Base-by-base conservation (phyloP, 192 early-diverging fungal genomes). In the Backusella luteola region DNA sequence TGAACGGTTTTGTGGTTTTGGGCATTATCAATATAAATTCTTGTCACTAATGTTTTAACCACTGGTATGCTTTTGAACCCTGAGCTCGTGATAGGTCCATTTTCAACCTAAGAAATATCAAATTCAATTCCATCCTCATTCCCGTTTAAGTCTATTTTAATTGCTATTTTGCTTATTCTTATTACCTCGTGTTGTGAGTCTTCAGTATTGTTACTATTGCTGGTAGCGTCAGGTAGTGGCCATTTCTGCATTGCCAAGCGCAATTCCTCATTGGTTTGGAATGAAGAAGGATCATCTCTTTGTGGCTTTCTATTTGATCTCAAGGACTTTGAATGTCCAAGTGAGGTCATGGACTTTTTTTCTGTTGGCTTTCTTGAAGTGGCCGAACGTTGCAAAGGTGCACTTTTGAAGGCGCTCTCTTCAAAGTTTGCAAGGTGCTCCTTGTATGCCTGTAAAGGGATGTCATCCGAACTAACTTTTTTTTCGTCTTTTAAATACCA, bases 1-100 rank as follows among this genome's bases (percentile, higher is more conserved):
- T 93, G 87, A 34, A 96, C 77, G 21, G 90, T 94, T 80, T 93
- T 93, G 85, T 91, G 94, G 41, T 89, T 85, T 32, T 79, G 82
- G 4, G 90, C 89, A 71, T 96, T 91, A 56, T 93, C 89, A 66
- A 98, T 92, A 79, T 94, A 97, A 34, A 98, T 93, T 26, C 95
- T 90, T 49, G 92, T 94, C 0, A 94, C 89, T 36, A 95, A 84
- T 79, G 87, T 79, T 29, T 26, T 63, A 29, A 26, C 23, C 32
- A 26, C 17, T 49, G 53, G 15, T 17, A 17, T 63, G 56, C 26
- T 29, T 63, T 63, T 63, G 2, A 63, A 29, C 56, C 56, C 56
- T 63, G 56, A 63, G 26, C 26, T 63, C 12, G 26, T 63, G 21
- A 63, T 29, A 63, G 56, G 56, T 63, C 56, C 56, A 29, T 63